Evolutionary conservation across 768 basidiomycete genomes (phyloP).

Genomic region (Trametopsis cervina): DNA sequence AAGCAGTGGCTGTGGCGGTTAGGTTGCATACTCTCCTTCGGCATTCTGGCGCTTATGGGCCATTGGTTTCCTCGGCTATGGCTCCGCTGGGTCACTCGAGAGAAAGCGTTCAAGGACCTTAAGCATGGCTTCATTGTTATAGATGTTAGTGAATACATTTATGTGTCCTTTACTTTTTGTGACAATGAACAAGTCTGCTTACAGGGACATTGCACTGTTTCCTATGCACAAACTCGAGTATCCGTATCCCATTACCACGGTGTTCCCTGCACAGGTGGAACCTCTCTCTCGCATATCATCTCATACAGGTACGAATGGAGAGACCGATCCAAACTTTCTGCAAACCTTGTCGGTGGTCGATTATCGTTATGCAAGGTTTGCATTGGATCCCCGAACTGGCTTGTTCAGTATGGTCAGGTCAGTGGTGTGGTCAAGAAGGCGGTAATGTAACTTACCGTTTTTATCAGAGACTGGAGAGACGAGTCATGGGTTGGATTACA

Average conservation of each 20-base stretch:
- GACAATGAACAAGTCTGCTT: constrained; percentile 56
- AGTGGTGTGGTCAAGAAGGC: constrained; percentile 17
- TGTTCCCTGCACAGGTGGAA: constrained; percentile 45
- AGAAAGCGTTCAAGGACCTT: constrained; percentile 74
- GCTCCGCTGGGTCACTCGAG: constrained; percentile 80
- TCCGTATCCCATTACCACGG: constrained; percentile 72
- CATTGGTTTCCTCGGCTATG: constrained; percentile 93
- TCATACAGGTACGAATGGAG: constrained; percentile 22
- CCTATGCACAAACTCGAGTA: constrained; percentile 63
- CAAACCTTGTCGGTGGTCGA: constrained; percentile 64
- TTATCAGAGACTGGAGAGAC: constrained; percentile 83
- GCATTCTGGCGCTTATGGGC: constrained; percentile 72
- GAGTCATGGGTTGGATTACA: constrained; percentile 57
- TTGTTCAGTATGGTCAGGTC: constrained; percentile 79
- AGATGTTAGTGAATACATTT: constrained; percentile 53
- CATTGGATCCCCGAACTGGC: constrained; percentile 77
- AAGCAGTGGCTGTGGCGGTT: constrained; percentile 64
- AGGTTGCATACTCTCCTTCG: constrained; percentile 61
- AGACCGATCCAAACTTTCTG: constrained; percentile 33
- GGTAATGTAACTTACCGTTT: background rate
- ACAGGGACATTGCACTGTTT: constrained; percentile 76
- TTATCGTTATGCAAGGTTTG: constrained; percentile 90
- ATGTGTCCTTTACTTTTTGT: constrained; percentile 10
- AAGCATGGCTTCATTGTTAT: constrained; percentile 75
- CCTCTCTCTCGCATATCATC: constrained; percentile 12